Evolutionary conservation across 2,329 filamentous ascomycete species (phyloP).

Genomic region (Phyllosticta ampelicida): DNA sequence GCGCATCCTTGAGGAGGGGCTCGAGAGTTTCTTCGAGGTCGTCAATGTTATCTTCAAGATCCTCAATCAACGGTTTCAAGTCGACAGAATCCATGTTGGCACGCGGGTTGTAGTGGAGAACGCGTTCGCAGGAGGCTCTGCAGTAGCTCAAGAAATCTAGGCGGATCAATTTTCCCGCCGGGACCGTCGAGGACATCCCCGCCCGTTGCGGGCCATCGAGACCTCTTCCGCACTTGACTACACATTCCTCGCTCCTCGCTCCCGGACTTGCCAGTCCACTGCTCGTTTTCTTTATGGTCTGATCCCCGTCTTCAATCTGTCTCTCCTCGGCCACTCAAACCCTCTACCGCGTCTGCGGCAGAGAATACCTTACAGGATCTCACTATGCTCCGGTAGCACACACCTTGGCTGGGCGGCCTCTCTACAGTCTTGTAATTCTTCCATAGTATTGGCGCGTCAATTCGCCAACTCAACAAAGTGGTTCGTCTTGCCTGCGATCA

Average conservation of each 20-base stretch:
- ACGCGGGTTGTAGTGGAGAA: neutral
- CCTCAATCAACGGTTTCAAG: conserved; percentile 57
- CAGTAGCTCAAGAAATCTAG: neutral
- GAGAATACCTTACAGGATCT: conserved; percentile 30
- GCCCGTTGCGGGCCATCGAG: neutral
- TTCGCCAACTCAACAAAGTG: neutral
- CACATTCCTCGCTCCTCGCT: neutral
- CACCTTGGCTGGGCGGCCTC: conserved; percentile 34
- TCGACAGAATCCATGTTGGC: conserved; percentile 43
- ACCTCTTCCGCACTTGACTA: neutral
- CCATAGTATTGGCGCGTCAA: neutral
- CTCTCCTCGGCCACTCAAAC: conserved; percentile 27
- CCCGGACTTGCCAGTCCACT: neutral
- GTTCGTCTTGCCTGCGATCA: neutral
- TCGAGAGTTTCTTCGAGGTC: conserved; percentile 61
- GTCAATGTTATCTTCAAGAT: conserved; percentile 69
- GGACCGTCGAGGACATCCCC: neutral
- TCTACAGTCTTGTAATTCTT: neutral
- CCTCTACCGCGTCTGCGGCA: conserved; percentile 35
- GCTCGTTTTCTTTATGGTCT: neutral
- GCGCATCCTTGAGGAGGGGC: conserved; percentile 54
- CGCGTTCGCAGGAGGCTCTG: neutral
- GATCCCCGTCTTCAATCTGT: conserved; percentile 32
- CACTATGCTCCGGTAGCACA: conserved; percentile 35
- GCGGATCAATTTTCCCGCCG: neutral